Evolutionary conservation across 371 early-diverging fungal genomes (phyloP).

Genomic region (Syncephalis plumigaleata): DNA sequence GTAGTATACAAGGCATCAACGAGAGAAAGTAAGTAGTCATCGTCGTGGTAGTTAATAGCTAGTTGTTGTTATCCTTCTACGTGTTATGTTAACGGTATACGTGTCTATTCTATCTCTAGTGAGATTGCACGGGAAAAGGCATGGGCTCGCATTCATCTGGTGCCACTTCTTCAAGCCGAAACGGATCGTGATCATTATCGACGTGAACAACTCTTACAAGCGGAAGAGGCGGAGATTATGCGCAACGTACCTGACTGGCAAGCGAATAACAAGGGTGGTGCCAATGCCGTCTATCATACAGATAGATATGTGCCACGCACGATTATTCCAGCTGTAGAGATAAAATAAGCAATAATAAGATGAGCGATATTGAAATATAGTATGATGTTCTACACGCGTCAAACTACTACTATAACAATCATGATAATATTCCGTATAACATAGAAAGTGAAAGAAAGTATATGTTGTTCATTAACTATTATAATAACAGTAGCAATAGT

Average conservation of each 20-base stretch:
- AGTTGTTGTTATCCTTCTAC: neutral
- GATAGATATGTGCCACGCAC: constrained; percentile 48
- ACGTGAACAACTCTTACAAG: constrained; percentile 51
- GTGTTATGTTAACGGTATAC: neutral
- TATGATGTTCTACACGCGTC: too few species aligned
- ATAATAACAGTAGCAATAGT: too few species aligned
- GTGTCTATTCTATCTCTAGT: constrained; percentile 19
- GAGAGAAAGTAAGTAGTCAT: constrained; percentile 43
- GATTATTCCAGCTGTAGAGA: neutral
- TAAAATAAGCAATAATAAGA: too few species aligned
- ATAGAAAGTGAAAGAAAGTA: too few species aligned
- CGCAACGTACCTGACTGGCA: constrained; percentile 70
- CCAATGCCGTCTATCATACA: constrained; percentile 75
- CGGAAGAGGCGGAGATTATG: constrained; percentile 77
- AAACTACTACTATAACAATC: too few species aligned
- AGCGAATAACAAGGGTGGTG: constrained; percentile 12
- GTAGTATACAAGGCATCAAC: constrained; percentile 39
- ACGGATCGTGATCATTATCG: constrained; percentile 83
- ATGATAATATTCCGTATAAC: too few species aligned
- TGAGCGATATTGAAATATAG: too few species aligned
- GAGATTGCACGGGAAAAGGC: constrained; percentile 85
- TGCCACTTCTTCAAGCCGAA: constrained; percentile 87
- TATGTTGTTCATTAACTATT: too few species aligned
- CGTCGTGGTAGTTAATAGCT: neutral
- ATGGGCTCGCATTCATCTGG: constrained; percentile 80